Evolutionary conservation across 2,329 filamentous ascomycete genomes (phyloP).

Genomic region (Pseudogymnoascus sp.): DNA sequence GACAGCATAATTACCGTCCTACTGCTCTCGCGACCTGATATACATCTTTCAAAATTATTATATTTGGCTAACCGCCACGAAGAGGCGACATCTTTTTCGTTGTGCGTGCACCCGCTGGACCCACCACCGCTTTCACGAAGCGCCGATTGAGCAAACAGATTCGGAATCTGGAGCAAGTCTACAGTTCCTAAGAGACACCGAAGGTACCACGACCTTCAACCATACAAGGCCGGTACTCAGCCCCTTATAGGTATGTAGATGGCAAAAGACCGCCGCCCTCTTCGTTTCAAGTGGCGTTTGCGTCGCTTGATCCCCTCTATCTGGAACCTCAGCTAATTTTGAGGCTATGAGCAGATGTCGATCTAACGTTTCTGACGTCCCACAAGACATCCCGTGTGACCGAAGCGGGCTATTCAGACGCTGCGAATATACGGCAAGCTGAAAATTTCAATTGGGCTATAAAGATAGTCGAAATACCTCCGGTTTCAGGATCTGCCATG

Average conservation of each 20-base stretch:
- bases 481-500: conserved; percentile 45
- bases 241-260: conserved; percentile 8
- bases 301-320: background rate
- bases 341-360: conserved; percentile 22
- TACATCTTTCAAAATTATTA: background rate
- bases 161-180: conserved; percentile 5
- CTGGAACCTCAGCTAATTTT: conserved; percentile 10
- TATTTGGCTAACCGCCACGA: background rate
- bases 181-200: conserved; percentile 9
- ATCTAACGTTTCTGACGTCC: conserved; percentile 24
- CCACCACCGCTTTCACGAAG: conserved; percentile 7
- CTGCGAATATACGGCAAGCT: conserved; percentile 10
- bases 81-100: conserved; percentile 3
- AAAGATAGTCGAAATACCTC: conserved; percentile 5
- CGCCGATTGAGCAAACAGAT: conserved; percentile 9
- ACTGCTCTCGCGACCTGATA: background rate
- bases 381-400: conserved; percentile 29
- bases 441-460: conserved; percentile 5
- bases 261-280: background rate
- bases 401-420: conserved; percentile 17
- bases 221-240: conserved; percentile 7
- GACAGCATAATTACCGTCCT: background rate
- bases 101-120: conserved; percentile 7
- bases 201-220: conserved; percentile 7
- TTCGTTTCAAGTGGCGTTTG: background rate